Evolutionary conservation across 139 green algal species (phyloP).

Genomic region (Mesotaenium endlicherianum): DNA sequence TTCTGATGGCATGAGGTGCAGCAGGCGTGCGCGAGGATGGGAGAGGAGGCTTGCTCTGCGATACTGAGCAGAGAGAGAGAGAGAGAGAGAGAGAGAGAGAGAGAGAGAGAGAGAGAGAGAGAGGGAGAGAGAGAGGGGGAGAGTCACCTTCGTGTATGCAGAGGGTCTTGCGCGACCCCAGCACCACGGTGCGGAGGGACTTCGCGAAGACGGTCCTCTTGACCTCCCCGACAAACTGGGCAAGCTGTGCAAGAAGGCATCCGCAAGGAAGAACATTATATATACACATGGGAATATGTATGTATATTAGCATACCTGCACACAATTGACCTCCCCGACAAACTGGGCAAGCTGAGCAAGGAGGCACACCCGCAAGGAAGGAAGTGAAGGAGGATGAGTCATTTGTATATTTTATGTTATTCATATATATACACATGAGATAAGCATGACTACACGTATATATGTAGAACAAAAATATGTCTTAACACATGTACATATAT

Average conservation of each 20-base stretch:
- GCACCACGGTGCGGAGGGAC: constrained; percentile 9
- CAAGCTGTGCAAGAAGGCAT: constrained; percentile 59
- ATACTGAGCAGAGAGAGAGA: too few species aligned
- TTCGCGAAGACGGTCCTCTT: constrained; percentile 38
- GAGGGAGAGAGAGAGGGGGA: neutral
- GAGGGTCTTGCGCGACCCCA: constrained; percentile 61
- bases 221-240: constrained; percentile 71
- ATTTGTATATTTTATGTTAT: neutral
- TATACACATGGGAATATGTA: neutral
- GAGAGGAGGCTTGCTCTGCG: constrained; percentile 19
- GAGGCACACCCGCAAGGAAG: neutral
- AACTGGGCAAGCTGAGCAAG: neutral
- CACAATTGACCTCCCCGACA: neutral
- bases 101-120: neutral
- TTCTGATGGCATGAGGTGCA: too few species aligned
- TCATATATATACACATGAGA: neutral
- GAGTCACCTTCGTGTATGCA: constrained; percentile 78
- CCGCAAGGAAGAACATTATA: neutral
- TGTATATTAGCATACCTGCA: neutral
- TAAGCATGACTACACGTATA: too few species aligned
- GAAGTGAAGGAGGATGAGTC: neutral
- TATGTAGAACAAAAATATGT: too few species aligned
- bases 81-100: neutral
- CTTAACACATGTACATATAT: too few species aligned
- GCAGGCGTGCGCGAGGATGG: too few species aligned